A percentile compares a stretch with the other conserved stretches of the same genome.
phyloP scores from a whole-genome alignment of 495 filamentous ascomycete species.

The Penicillium coffeae region DNA sequence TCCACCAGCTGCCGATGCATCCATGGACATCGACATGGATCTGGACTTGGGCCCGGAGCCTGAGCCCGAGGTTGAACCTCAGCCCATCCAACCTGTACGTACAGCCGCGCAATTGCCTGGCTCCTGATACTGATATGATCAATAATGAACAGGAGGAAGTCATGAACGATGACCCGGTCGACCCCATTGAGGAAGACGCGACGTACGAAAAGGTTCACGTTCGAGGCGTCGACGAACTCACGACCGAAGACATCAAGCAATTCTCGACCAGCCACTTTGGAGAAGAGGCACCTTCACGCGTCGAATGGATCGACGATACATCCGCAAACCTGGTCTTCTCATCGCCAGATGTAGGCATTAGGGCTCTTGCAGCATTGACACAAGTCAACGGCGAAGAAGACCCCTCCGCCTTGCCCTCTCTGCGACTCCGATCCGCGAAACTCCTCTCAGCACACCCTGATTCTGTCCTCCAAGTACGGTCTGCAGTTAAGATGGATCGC shows the following conservation, averaged over 20 bases:
- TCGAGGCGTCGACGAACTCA: slow-evolving; percentile 76
- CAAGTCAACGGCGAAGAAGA: slow-evolving; percentile 37
- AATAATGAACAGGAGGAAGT: slow-evolving; percentile 20
- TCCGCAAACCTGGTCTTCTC: slow-evolving; percentile 83
- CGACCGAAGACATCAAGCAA: slow-evolving; percentile 67
- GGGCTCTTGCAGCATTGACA: slow-evolving; percentile 66
- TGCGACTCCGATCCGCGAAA: slow-evolving; percentile 59
- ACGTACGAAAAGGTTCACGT: slow-evolving; percentile 69
- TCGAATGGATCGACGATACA: slow-evolving; percentile 95
- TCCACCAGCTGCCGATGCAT: slow-evolving; percentile 25
- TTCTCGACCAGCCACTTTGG: slow-evolving; percentile 66
- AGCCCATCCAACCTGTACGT: slow-evolving; percentile 36
- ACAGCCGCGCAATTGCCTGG: not conserved
- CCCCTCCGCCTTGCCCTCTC: slow-evolving; percentile 37
- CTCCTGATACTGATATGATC: not conserved
- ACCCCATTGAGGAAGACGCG: slow-evolving; percentile 30
- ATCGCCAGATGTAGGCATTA: slow-evolving; percentile 60
- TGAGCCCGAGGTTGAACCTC: slow-evolving; percentile 41
- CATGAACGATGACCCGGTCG: slow-evolving; percentile 18
- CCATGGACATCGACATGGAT: slow-evolving; percentile 79
- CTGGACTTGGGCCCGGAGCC: slow-evolving; percentile 55
- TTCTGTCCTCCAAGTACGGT: slow-evolving; percentile 63
- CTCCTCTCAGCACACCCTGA: slow-evolving; percentile 61
- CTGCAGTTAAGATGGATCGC: slow-evolving; percentile 68
- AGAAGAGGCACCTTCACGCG: slow-evolving; percentile 45